Evolutionary conservation across 495 filamentous ascomycete species (phyloP).

Genomic region (Hypoxylon fragiforme): DNA sequence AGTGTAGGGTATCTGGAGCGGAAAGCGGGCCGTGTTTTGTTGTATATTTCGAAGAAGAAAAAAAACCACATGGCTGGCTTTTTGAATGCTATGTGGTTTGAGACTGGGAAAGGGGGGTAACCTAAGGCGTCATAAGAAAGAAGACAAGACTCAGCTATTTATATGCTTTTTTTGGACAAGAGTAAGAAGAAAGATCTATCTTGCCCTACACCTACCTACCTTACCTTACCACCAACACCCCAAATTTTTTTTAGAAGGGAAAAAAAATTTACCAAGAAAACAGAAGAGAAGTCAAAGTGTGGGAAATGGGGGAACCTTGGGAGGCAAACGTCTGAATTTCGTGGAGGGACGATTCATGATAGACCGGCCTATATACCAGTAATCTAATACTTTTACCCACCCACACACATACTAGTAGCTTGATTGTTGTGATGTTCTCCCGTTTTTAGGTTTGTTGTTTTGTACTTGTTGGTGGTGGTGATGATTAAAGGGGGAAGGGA

Average conservation of each 20-base stretch:
- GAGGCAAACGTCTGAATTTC: conserved; percentile 18
- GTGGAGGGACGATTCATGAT: conserved; percentile 32
- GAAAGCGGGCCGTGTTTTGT: conserved; percentile 12
- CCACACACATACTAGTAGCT: conserved; percentile 10
- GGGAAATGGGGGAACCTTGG: not conserved
- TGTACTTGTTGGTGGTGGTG: no score
- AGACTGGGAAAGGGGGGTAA: no score
- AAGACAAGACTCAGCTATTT: conserved; percentile 17
- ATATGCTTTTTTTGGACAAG: no score
- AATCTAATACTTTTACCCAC: conserved; percentile 28
- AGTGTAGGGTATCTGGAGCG: not conserved
- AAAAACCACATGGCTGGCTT: not conserved
- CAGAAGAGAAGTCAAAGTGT: conserved; percentile 18
- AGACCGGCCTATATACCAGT: conserved; percentile 33
- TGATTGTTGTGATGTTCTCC: no score
- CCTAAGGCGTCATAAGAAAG: no score
- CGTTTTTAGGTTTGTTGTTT: no score
- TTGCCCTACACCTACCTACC: no score
- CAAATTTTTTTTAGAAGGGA: no score
- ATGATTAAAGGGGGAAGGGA: no score
- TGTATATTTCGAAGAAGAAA: conserved; percentile 35
- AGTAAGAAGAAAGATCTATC: no score
- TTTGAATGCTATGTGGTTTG: no score
- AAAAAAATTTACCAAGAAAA: conserved; percentile 31
- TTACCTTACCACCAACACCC: no score